Conservation (phyloP, 768 basidiomycete species). For the Leucocoprinus birnbaumii region DNA sequence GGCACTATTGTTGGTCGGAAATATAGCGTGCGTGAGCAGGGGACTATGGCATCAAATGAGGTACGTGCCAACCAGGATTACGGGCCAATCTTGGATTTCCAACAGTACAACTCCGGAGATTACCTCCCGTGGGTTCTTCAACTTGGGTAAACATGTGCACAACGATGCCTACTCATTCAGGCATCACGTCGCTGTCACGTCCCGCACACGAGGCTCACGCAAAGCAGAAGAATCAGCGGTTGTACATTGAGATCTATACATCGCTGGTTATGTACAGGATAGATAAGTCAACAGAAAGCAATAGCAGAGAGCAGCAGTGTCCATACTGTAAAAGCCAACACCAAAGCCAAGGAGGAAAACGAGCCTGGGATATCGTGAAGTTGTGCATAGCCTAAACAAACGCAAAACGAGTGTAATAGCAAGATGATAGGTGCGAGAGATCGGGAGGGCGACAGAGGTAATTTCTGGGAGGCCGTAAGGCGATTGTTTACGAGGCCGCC, state of each 20-base stretch:
- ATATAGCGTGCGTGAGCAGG: neutral
- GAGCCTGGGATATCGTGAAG: conserved; percentile 13
- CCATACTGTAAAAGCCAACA: conserved; percentile 22
- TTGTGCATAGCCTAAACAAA: conserved; percentile 12
- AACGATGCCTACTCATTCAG: neutral
- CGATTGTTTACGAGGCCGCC: conserved; percentile 28
- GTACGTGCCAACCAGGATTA: conserved; percentile 14
- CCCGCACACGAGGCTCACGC: conserved; percentile 22
- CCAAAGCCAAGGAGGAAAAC: conserved; percentile 25
- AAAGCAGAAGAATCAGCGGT: conserved; percentile 10
- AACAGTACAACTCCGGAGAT: conserved; percentile 24
- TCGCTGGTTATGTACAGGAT: conserved; percentile 32
- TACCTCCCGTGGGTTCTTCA: conserved; percentile 26
- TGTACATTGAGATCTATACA: conserved; percentile 26
- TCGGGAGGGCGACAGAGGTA: conserved; percentile 21
- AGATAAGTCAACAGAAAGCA: conserved; percentile 30
- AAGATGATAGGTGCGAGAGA: conserved; percentile 22
- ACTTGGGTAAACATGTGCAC: conserved; percentile 16
- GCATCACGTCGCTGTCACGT: conserved; percentile 16
- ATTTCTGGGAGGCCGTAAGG: conserved; percentile 15
- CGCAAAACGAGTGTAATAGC: conserved; percentile 12
- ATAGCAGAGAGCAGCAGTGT: conserved; percentile 24
- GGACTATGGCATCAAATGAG: conserved; percentile 7
- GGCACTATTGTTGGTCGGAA: conserved; percentile 19
- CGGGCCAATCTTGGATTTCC: conserved; percentile 29